These are phyloP conservation scores for Sclerotinia minor DNA, from an alignment of 2,329 filamentous ascomycete genomes.

Conservation along the genomic window DNA sequence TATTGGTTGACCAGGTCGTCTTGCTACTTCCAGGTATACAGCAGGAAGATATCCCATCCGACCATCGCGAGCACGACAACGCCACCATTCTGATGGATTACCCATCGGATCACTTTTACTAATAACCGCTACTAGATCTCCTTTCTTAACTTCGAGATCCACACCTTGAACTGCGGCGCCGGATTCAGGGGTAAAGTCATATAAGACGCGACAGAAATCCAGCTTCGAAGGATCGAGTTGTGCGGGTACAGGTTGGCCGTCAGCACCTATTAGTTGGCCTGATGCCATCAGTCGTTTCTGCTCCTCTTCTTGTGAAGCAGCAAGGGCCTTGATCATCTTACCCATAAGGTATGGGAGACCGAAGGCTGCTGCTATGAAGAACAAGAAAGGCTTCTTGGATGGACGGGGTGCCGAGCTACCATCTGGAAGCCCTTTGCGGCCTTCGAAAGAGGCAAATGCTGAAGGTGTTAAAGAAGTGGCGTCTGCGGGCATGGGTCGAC, in stretches of 20 bases:
- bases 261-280: slow-evolving; percentile 53
- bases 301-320: slow-evolving; percentile 81
- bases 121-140: slow-evolving; percentile 90
- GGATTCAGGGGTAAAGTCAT: slow-evolving; percentile 85
- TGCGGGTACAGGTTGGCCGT: slow-evolving; percentile 47
- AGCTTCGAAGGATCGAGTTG: slow-evolving; percentile 84
- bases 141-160: slow-evolving; percentile 90
- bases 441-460: slow-evolving; percentile 87
- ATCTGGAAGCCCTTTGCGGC: slow-evolving; percentile 61
- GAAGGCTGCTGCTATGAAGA: slow-evolving; percentile 93
- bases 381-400: slow-evolving; percentile 91
- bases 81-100: slow-evolving; percentile 95
- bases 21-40: slow-evolving; percentile 80
- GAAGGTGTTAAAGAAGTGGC: slow-evolving; percentile 84
- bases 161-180: slow-evolving; percentile 66
- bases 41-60: slow-evolving; percentile 88
- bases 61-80: slow-evolving; percentile 85
- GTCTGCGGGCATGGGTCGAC: slow-evolving; percentile 84
- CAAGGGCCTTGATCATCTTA: slow-evolving; percentile 86
- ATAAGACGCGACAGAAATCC: slow-evolving; percentile 92
- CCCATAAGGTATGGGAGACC: slow-evolving; percentile 96
- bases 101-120: slow-evolving; percentile 91
- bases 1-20: slow-evolving; percentile 50
- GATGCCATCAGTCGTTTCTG: slow-evolving; percentile 61
- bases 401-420: slow-evolving; percentile 66